Percentiles rank a stretch among this genome's conserved stretches.
These are phyloP conservation scores for Sutorius australiensis DNA, from an alignment of 768 basidiomycete genomes.

Conservation along the genomic window DNA sequence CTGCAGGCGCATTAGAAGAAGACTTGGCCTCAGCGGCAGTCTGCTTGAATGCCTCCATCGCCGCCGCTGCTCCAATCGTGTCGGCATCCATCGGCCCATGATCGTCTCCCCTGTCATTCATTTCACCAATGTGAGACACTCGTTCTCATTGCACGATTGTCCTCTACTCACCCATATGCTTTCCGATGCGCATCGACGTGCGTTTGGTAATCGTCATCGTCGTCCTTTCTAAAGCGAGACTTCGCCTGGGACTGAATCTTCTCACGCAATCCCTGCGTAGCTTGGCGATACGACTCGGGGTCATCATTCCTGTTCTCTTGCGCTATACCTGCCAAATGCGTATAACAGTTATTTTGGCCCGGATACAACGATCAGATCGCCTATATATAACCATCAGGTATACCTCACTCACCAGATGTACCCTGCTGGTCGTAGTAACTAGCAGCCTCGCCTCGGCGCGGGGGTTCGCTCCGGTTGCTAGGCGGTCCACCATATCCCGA, in stretches of 20 bases:
- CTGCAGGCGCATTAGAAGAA: conserved; percentile 14
- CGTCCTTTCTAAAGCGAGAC: not conserved
- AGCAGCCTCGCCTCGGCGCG: conserved; percentile 16
- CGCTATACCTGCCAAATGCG: conserved; percentile 16
- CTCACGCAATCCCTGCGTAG: conserved; percentile 23
- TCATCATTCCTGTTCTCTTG: conserved; percentile 15
- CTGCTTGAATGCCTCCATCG: conserved; percentile 31
- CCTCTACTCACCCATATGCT: conserved; percentile 28
- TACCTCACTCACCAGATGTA: conserved; percentile 10
- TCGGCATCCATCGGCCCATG: conserved; percentile 27
- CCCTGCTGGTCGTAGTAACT: conserved; percentile 16
- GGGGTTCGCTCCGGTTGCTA: not conserved
- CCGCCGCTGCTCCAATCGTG: conserved; percentile 28
- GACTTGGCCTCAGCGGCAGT: conserved; percentile 8
- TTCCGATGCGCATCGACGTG: conserved; percentile 29
- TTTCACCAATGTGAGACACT: not conserved
- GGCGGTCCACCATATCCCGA: conserved; percentile 4
- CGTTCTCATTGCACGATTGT: not conserved
- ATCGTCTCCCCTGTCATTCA: conserved; percentile 12
- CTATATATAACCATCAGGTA: not conserved
- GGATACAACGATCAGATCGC: conserved; percentile 1
- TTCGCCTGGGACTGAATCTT: conserved; percentile 18
- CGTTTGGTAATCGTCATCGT: conserved; percentile 13
- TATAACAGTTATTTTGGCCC: conserved; percentile 22
- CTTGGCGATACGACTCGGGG: conserved; percentile 16